These are phyloP conservation scores for Zygoascus hellenicus DNA, from an alignment of 1,139 yeast genomes.

Conservation along the genomic window DNA sequence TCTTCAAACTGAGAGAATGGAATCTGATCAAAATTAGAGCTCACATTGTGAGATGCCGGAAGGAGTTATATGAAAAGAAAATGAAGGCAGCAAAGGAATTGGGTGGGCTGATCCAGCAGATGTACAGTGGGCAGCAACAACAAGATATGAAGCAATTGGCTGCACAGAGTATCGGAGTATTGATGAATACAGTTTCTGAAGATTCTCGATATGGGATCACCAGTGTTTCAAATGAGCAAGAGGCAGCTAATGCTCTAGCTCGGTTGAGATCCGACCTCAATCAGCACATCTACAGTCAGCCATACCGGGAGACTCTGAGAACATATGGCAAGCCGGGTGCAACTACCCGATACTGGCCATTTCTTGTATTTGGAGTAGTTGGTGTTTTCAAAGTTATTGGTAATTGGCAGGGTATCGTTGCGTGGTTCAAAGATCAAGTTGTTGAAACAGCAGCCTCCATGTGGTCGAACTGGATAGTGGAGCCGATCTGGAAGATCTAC, in stretches of 20 bases:
- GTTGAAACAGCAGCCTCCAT: slow-evolving; percentile 63
- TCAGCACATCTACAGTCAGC: not conserved
- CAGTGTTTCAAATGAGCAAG: not conserved
- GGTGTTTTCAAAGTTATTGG: slow-evolving; percentile 41
- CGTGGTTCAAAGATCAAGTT: slow-evolving; percentile 55
- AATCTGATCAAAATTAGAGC: not conserved
- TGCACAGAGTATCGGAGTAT: not conserved
- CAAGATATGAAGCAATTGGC: not conserved
- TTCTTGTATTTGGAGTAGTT: slow-evolving; percentile 11
- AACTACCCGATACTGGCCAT: slow-evolving; percentile 65
- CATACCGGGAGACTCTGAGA: not conserved
- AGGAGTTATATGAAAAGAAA: slow-evolving; percentile 6
- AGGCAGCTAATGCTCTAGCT: not conserved
- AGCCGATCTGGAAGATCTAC: slow-evolving; percentile 69
- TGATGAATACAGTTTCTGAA: not conserved
- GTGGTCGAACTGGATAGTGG: slow-evolving; percentile 73
- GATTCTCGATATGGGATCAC: too few species aligned
- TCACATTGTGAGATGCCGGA: slow-evolving; percentile 6
- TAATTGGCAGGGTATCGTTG: slow-evolving; percentile 46
- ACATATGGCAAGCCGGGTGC: slow-evolving; percentile 43
- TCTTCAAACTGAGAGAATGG: slow-evolving; percentile 9
- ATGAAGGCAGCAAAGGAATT: slow-evolving; percentile 5
- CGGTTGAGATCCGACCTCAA: not conserved
- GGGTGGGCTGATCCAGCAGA: slow-evolving; percentile 6
- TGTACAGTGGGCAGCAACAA: not conserved